Percentiles rank a stretch among this genome's conserved stretches.
Conservation (phyloP, 345 rosid genomes). For the Citropsis articulata region DNA sequence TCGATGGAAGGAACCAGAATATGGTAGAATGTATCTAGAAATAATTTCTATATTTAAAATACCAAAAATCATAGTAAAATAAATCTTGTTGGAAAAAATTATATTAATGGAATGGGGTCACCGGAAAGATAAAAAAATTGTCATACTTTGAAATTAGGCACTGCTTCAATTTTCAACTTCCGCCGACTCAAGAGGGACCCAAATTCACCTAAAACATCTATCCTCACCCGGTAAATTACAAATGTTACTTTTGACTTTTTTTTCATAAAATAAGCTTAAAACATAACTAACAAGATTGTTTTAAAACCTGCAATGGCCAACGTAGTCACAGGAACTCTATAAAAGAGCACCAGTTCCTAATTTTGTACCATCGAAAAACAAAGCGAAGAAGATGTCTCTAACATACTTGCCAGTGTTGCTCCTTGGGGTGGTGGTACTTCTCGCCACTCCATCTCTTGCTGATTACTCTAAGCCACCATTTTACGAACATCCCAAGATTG, state of each 20-base stretch:
- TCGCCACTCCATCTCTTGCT: constrained; percentile 23
- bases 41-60: too few species aligned
- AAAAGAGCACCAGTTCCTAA: not conserved
- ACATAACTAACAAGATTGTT: not conserved
- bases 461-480: not conserved
- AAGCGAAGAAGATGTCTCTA: constrained; percentile 18
- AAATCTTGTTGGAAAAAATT: too few species aligned
- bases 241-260: not conserved
- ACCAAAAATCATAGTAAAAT: too few species aligned
- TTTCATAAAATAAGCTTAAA: not conserved
- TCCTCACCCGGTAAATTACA: not conserved
- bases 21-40: too few species aligned
- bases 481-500: not conserved
- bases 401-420: constrained; percentile 20
- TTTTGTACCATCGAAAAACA: not conserved
- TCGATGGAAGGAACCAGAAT: too few species aligned
- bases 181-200: not conserved
- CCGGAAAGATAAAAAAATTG: too few species aligned
- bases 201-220: not conserved
- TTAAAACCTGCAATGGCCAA: not conserved
- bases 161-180: not conserved
- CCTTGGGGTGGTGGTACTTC: constrained; percentile 21
- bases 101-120: too few species aligned
- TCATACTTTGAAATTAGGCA: not conserved
- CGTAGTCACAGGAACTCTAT: constrained; percentile 5